phyloP scores from a whole-genome alignment of 169 alveolate species.

The Toxoplasma gondii region DNA sequence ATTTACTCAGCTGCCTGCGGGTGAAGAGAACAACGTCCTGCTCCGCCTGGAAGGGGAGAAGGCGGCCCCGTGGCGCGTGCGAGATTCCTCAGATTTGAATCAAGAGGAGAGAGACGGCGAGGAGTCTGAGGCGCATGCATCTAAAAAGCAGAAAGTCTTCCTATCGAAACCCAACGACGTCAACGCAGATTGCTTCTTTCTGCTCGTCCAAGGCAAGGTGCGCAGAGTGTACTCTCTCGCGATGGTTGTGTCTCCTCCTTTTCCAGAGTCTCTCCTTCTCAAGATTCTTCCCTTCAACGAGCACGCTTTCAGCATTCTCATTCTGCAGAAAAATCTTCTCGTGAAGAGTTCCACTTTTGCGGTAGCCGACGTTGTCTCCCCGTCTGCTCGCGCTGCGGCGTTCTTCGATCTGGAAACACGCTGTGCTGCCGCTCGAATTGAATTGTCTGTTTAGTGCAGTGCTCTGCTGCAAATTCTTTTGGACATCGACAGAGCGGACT shows the following conservation, averaged over 20 bases:
- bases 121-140: neutral
- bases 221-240: no score
- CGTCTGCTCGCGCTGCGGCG: no score
- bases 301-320: neutral
- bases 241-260: no score
- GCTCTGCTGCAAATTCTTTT: no score
- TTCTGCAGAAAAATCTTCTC: neutral
- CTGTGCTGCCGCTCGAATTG: no score
- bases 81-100: slow-evolving; percentile 44
- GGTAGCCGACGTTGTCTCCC: no score
- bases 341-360: neutral
- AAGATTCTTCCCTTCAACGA: neutral
- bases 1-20: slow-evolving; percentile 24
- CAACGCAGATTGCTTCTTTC: slow-evolving; percentile 52
- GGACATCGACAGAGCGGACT: no score
- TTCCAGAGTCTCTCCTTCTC: no score
- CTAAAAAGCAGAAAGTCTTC: slow-evolving; percentile 19
- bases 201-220: slow-evolving; percentile 56
- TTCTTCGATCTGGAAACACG: no score
- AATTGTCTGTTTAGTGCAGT: no score
- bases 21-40: slow-evolving; percentile 13
- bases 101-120: neutral
- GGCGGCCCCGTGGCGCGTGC: slow-evolving; percentile 54
- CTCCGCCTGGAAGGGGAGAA: slow-evolving; percentile 25
- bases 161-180: slow-evolving; percentile 35